Conservation (phyloP, 495 filamentous ascomycete species). For the Entonaema liquescens region DNA sequence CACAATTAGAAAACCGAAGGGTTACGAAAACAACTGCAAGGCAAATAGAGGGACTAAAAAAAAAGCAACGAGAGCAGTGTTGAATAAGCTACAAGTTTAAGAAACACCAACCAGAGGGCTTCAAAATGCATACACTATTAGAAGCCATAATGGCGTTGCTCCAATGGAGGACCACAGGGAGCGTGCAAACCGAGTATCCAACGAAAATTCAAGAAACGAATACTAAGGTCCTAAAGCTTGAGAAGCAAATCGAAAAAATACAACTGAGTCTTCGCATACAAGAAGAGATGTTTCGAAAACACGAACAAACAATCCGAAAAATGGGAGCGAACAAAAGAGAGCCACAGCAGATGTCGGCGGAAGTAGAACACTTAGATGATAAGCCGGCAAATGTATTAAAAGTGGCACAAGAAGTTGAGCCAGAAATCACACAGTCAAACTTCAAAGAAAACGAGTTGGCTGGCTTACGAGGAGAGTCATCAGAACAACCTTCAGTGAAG, state of each 20-base stretch:
- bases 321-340: background rate
- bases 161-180: background rate
- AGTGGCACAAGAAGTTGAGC: background rate
- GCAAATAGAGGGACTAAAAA: too few relatives aligned
- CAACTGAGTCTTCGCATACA: background rate
- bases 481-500: background rate
- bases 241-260: background rate
- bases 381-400: background rate
- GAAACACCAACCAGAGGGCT: background rate
- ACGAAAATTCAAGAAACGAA: background rate
- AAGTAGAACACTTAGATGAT: background rate
- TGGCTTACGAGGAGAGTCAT: background rate
- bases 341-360: background rate
- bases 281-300: background rate
- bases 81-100: too few relatives aligned
- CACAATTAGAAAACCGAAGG: background rate
- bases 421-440: background rate
- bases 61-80: too few relatives aligned
- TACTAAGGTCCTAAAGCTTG: background rate
- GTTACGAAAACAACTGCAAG: too few relatives aligned
- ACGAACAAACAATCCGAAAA: background rate
- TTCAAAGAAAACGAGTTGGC: background rate
- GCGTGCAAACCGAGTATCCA: background rate
- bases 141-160: constrained; percentile 6
- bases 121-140: constrained; percentile 13